These are phyloP conservation scores for Jackrogersella minutella DNA, from an alignment of 495 filamentous ascomycete species.

Conservation along the genomic window DNA sequence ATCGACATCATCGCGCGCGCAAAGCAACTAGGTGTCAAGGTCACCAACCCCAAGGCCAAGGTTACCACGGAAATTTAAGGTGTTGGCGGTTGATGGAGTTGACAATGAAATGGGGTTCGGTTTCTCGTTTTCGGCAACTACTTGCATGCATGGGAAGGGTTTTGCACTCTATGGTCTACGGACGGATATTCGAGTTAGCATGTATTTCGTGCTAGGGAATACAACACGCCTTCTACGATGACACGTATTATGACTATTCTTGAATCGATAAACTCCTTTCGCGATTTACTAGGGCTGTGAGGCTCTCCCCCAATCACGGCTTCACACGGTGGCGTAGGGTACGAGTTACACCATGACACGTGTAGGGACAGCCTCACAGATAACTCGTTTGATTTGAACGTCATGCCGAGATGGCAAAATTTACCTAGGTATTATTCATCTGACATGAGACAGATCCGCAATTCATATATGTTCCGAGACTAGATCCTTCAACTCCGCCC, in stretches of 20 bases:
- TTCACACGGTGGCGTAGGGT: constrained; percentile 4
- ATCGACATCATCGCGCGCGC: constrained; percentile 95
- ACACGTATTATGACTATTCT: constrained; percentile 34
- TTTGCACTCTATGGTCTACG: constrained; percentile 48
- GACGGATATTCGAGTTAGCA: constrained; percentile 47
- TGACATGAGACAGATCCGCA: neutral
- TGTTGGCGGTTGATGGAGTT: constrained; percentile 34
- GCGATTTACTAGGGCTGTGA: constrained; percentile 14
- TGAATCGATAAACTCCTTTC: constrained; percentile 21
- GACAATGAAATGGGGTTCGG: constrained; percentile 42
- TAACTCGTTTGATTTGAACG: neutral
- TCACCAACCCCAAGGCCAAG: constrained; percentile 98
- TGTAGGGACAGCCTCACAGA: constrained; percentile 10
- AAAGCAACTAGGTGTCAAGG: constrained; percentile 98
- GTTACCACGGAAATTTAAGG: constrained; percentile 94
- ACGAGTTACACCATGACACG: constrained; percentile 29
- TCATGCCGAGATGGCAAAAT: constrained; percentile 2
- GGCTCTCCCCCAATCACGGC: constrained; percentile 21
- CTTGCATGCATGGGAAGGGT: constrained; percentile 50
- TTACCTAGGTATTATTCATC: too few species aligned
- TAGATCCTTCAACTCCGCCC: neutral
- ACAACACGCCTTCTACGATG: constrained; percentile 48
- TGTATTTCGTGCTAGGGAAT: constrained; percentile 48
- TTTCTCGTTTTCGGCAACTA: constrained; percentile 49
- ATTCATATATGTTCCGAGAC: constrained; percentile 1